These are phyloP conservation scores for Xylaria longipes DNA, from an alignment of 495 filamentous ascomycete genomes.

Conservation along the genomic window DNA sequence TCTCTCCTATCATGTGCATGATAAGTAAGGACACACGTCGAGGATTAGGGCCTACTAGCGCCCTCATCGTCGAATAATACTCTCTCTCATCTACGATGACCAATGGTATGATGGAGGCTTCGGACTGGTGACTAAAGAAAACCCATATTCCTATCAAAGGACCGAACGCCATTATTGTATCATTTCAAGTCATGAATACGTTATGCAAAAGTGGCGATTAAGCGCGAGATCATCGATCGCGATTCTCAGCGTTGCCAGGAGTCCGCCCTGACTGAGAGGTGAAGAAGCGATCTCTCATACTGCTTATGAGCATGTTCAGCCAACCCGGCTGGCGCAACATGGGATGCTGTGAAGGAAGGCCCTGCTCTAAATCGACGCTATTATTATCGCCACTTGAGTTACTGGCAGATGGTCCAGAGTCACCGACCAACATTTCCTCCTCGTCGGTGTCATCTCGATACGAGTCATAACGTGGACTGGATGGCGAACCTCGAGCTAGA, in stretches of 20 bases:
- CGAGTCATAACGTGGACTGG: constrained; percentile 53
- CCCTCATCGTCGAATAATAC: neutral
- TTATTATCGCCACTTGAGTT: constrained; percentile 30
- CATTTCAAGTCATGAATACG: constrained; percentile 24
- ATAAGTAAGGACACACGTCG: neutral
- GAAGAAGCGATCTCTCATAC: constrained; percentile 32
- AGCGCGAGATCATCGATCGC: constrained; percentile 18
- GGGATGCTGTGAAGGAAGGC: constrained; percentile 25
- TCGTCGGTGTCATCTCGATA: constrained; percentile 59
- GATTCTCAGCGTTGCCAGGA: constrained; percentile 17
- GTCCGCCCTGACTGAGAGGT: constrained; percentile 10
- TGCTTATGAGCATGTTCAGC: constrained; percentile 33
- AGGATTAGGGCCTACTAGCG: neutral
- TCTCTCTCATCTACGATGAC: neutral
- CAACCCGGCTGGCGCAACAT: constrained; percentile 33
- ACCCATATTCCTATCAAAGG: constrained; percentile 8
- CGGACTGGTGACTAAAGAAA: constrained; percentile 5
- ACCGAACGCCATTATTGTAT: constrained; percentile 24
- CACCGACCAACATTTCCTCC: constrained; percentile 35
- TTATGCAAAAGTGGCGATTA: constrained; percentile 22
- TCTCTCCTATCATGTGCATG: neutral
- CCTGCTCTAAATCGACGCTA: constrained; percentile 41
- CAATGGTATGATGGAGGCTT: neutral
- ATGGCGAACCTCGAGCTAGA: constrained; percentile 55
- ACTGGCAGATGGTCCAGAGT: constrained; percentile 32